These are phyloP conservation scores for Actinomortierella wolfii DNA, from an alignment of 371 early-diverging fungal genomes.

Conservation along the genomic window DNA sequence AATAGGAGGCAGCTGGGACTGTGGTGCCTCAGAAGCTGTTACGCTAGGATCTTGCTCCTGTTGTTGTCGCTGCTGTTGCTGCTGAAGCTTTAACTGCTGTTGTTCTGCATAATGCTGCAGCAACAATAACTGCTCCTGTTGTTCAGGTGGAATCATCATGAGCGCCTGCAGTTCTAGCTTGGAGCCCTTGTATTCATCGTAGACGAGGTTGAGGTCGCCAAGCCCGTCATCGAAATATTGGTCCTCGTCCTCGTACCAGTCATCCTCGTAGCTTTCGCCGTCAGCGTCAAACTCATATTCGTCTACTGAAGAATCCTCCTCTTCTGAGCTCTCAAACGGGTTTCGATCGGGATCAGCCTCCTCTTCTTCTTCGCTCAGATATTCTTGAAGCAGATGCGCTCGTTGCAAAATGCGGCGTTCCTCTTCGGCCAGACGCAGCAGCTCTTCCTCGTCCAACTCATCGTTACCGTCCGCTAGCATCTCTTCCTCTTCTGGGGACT, in stretches of 20 bases:
- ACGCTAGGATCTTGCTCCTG: neutral
- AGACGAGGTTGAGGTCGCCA: constrained; percentile 10
- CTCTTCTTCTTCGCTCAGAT: constrained; percentile 44
- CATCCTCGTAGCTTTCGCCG: constrained; percentile 32
- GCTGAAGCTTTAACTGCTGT: constrained; percentile 20
- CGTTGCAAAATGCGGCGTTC: constrained; percentile 28
- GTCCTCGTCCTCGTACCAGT: constrained; percentile 23
- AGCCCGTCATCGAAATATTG: constrained; percentile 22
- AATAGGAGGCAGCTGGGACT: too few relatives aligned
- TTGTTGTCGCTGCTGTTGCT: constrained; percentile 4
- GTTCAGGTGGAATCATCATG: constrained; percentile 45
- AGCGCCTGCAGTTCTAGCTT: constrained; percentile 38
- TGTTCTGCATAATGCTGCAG: constrained; percentile 43
- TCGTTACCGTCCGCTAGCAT: neutral
- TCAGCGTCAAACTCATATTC: constrained; percentile 32
- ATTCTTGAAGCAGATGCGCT: constrained; percentile 31
- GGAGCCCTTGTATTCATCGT: constrained; percentile 24
- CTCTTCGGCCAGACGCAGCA: constrained; percentile 30
- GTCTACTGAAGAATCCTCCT: constrained; percentile 10
- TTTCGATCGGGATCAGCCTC: constrained; percentile 32
- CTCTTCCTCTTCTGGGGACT: constrained; percentile 5
- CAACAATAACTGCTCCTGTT: constrained; percentile 41
- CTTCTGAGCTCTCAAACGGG: constrained; percentile 37
- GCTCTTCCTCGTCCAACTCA: constrained; percentile 35
- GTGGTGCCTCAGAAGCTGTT: too few relatives aligned